A percentile compares a stretch with the other conserved stretches of the same genome.
Evolutionary conservation across 1,284 basidiomycete species (phyloP).

Genomic region (Tylopilus sp.): DNA sequence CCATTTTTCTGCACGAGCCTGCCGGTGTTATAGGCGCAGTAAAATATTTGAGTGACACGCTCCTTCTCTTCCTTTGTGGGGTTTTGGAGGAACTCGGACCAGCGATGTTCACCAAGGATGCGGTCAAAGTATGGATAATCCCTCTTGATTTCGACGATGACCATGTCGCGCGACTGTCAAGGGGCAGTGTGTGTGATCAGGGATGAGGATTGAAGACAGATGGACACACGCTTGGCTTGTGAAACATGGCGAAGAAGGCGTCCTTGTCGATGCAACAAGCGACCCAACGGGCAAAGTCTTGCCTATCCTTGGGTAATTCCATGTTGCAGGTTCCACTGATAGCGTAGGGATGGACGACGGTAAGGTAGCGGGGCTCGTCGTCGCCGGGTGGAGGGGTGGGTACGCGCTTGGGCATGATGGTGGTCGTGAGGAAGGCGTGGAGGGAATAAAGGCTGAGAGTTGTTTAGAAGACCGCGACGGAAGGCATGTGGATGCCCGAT

Average conservation of each 20-base stretch:
- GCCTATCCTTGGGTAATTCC: slow-evolving; percentile 47
- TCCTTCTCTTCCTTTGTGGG: slow-evolving; percentile 44
- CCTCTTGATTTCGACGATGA: slow-evolving; percentile 57
- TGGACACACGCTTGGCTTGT: slow-evolving; percentile 58
- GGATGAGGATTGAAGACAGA: not conserved
- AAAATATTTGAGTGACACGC: slow-evolving; percentile 48
- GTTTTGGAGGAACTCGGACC: slow-evolving; percentile 49
- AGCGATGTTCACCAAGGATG: slow-evolving; percentile 63
- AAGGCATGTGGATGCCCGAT: too few species aligned
- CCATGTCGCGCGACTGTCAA: slow-evolving; percentile 56
- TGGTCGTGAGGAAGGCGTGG: not conserved
- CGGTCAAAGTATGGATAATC: slow-evolving; percentile 36
- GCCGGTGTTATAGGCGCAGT: slow-evolving; percentile 45
- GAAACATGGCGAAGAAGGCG: slow-evolving; percentile 50
- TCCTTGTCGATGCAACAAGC: slow-evolving; percentile 49
- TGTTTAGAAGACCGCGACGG: slow-evolving; percentile 5
- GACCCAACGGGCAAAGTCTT: slow-evolving; percentile 59
- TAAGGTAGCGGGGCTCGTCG: slow-evolving; percentile 58
- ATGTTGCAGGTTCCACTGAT: slow-evolving; percentile 45
- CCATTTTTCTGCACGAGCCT: slow-evolving; percentile 46
- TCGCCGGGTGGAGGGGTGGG: slow-evolving; percentile 53
- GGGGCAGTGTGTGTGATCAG: slow-evolving; percentile 6
- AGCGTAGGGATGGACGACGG: slow-evolving; percentile 61
- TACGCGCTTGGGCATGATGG: slow-evolving; percentile 54
- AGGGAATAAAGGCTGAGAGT: not conserved